These are phyloP conservation scores for Paratinospora sagittata DNA, from an alignment of 164 flowering plant species.

Conservation along the genomic window DNA sequence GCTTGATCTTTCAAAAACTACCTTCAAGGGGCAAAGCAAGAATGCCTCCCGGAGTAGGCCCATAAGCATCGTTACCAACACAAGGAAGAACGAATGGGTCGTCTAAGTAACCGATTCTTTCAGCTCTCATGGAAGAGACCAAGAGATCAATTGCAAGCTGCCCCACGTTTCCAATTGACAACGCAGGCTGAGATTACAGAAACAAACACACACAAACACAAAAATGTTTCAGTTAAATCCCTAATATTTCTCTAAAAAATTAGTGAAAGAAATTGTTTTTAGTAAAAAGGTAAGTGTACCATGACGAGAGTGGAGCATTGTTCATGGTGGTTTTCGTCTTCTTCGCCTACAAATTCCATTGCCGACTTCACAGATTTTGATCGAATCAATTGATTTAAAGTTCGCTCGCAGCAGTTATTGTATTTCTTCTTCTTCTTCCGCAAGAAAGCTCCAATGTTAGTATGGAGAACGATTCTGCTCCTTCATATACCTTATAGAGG, in stretches of 20 bases:
- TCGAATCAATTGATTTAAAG: background rate
- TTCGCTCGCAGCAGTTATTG: background rate
- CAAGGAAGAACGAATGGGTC: slow-evolving; percentile 74
- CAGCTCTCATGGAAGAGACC: slow-evolving; percentile 53
- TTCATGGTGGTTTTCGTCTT: slow-evolving; percentile 37
- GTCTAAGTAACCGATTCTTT: slow-evolving; percentile 66
- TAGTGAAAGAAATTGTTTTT: background rate
- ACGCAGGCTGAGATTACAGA: slow-evolving; percentile 52
- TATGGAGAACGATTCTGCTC: too few relatives aligned
- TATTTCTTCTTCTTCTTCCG: background rate
- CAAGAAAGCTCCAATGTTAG: background rate
- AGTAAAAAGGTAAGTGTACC: slow-evolving; percentile 25
- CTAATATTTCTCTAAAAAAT: too few relatives aligned
- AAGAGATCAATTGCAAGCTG: slow-evolving; percentile 76
- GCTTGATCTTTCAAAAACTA: slow-evolving; percentile 10
- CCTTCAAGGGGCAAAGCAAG: slow-evolving; percentile 72
- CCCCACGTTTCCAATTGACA: slow-evolving; percentile 91
- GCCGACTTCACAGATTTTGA: background rate
- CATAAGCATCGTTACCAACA: slow-evolving; percentile 83
- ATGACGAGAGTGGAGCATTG: slow-evolving; percentile 57
- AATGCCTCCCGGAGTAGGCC: slow-evolving; percentile 49
- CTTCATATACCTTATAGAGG: too few relatives aligned
- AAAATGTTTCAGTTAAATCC: background rate
- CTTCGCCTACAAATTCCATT: slow-evolving; percentile 63
- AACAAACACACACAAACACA: background rate